Percentiles rank a stretch among this genome's conserved stretches.
Conservation (phyloP, 257 asterid species). For the Solanum paucissectum region DNA sequence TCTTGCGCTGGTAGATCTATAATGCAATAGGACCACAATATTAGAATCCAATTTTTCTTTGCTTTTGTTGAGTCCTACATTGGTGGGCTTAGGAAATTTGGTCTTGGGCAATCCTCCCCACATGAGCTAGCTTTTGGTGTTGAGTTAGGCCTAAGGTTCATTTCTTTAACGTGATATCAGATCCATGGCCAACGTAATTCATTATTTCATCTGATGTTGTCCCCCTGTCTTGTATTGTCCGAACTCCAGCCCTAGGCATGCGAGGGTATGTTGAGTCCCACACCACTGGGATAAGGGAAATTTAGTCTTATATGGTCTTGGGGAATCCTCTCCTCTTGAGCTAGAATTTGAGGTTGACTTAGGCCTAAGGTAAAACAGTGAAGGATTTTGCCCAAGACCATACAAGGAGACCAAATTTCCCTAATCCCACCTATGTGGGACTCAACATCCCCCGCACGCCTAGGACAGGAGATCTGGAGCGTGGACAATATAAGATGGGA, state of each 20-base stretch:
- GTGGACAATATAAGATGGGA: neutral
- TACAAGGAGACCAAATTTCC: neutral
- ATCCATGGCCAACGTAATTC: neutral
- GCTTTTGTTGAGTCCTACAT: neutral
- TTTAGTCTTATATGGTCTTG: neutral
- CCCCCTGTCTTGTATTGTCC: neutral
- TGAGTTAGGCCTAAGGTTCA: neutral
- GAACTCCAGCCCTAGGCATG: neutral
- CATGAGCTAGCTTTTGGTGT: neutral
- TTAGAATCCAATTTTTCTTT: neutral
- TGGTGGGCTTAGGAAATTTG: neutral
- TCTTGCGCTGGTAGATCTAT: neutral
- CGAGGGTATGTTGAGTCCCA: neutral
- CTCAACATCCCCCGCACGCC: neutral
- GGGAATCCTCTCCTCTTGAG: neutral
- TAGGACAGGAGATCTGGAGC: neutral
- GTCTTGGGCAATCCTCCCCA: neutral
- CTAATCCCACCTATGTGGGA: neutral
- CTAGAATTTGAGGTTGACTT: neutral
- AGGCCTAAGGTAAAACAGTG: neutral
- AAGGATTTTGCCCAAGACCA: neutral
- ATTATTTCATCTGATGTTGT: neutral
- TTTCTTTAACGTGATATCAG: neutral
- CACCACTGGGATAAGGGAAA: neutral
- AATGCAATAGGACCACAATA: neutral